These are phyloP conservation scores for Cornus suecica DNA, from an alignment of 148 eudicot genomes.

Conservation along the genomic window DNA sequence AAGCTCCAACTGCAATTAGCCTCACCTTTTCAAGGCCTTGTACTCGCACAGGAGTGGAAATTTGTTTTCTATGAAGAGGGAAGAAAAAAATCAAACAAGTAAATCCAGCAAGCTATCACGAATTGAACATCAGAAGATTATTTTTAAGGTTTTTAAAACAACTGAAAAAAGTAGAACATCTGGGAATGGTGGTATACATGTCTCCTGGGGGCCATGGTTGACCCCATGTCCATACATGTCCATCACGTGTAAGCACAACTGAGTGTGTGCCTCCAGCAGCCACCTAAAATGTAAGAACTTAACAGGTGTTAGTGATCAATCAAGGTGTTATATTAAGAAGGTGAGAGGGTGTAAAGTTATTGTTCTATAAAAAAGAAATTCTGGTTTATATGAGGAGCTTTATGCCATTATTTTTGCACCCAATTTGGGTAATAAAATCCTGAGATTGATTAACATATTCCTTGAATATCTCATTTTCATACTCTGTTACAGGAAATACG, in stretches of 20 bases:
- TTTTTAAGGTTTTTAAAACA: background rate
- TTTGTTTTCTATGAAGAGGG: conserved; percentile 67
- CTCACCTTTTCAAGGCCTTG: conserved; percentile 88
- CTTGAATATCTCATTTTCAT: background rate
- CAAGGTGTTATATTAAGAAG: background rate
- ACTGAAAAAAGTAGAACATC: background rate
- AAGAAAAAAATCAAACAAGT: conserved; percentile 7
- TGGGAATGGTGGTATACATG: conserved; percentile 47
- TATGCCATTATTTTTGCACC: background rate
- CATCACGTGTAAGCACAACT: conserved; percentile 91
- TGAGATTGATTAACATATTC: background rate
- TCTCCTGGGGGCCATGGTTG: conserved; percentile 99
- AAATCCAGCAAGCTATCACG: background rate
- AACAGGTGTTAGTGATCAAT: conserved; percentile 6
- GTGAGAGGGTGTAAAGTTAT: background rate
- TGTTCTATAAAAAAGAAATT: background rate
- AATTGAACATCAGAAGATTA: background rate
- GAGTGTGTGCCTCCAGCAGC: conserved; percentile 99
- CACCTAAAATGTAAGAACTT: conserved; percentile 47
- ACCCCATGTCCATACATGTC: conserved; percentile 99
- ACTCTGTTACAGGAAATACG: background rate
- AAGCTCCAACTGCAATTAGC: conserved; percentile 91
- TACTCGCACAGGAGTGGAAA: conserved; percentile 84
- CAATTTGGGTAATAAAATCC: background rate
- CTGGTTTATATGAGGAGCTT: background rate